Base-by-base conservation (phyloP, 768 basidiomycete genomes). In the Phanerochaete carnosa region DNA sequence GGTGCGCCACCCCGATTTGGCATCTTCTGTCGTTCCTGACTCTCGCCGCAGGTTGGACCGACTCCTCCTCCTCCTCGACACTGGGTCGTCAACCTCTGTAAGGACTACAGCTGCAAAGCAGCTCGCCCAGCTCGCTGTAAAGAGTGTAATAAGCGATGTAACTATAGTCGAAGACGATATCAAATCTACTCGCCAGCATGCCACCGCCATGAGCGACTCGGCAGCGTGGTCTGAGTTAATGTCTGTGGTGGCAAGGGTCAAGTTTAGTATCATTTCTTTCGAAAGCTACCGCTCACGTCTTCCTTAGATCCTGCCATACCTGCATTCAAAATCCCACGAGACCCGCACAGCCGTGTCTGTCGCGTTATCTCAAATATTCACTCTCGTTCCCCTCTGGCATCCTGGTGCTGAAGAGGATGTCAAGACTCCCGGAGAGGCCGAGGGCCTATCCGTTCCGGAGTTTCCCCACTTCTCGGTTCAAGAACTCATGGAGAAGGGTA, bases 91-190 rank as follows among this genome's bases (percentile, higher is more conserved):
- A 2, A 75, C 83, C 45, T 89, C 90, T 53, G 89, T 99, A 65
- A 85, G 95, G 70, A 87, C 87, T 63, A 97, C 97, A n/a, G 96
- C 97, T 0, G 95, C 95, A 4, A 95, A 94, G 69, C 97, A 99
- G 72, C 81, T 99, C 47, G 95, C 95, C 0, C 92, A 95, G 64
- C 80, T 99, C 55, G 94, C 94, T 0, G 88, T 85, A 22, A 89
- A 94, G 74, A 88, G 88, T 65, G 89, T 97, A 60, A 86, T 87
- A 59, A 87, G 83, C 69, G 91, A 94, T 79, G 88, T 92, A 55
- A 79, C 85, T n/a, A 76, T 87, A 25, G 71, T 70, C 65, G 89
- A 92, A 68, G 90, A 93, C 62, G 87, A 92, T 72, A 75, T 89
- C 65, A 92, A 91, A 71, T 76, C 82, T 33, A 77, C 69, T 57